Evolutionary conservation across 345 rosid genomes (phyloP), one percentile per base, ranked within the genome.

Genomic region (Salix caprea): DNA sequence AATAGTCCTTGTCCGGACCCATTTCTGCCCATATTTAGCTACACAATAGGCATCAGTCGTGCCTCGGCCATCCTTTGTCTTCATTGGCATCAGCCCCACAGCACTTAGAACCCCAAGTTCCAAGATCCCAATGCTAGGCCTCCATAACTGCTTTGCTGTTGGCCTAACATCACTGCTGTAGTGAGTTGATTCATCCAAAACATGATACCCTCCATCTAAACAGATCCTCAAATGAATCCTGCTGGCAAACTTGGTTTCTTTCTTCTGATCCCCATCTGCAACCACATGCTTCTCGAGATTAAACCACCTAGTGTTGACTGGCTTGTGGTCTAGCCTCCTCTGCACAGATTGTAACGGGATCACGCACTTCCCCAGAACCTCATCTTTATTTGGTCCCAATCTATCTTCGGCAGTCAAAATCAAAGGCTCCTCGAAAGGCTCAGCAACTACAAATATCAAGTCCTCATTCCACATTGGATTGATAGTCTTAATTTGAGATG

Each of bases 391-490:
- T 14, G 79, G 19, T 24, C 74, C 84, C 6, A 64, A 50, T 39
- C 72, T 73, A 64, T 81, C 80, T 73, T 81, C 84, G 48, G 65
- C 80, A 0, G 78, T 76, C 74, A 81, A 77, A 54, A 81, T 77
- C 84, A 81, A 69, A 36, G 80, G 84, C 75, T 81, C 84, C 48
- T 81, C 84, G 3, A 81, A 81, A 61, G 84, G 75, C 39, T 81
- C 84, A 13, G 84, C 78, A 3, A 39, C 84, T 36, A 81, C 84
- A 37, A 81, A 81, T 50, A 81, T 23, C 74, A 81, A 73, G 30
- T 81, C 84, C 60, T 81, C 84, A 65, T 81, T 73, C 84, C 84
- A 81, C 80, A 81, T 67, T 42, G 84, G 84, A 69, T 81, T 78
- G 37, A 81, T 52, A 50, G 70, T 77, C 72, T 75, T 77, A 54